Percentiles rank a stretch among this genome's conserved stretches.
These are phyloP conservation scores for Herpetomonas tarakana DNA, from an alignment of 208 protist species.

Conservation along the genomic window DNA sequence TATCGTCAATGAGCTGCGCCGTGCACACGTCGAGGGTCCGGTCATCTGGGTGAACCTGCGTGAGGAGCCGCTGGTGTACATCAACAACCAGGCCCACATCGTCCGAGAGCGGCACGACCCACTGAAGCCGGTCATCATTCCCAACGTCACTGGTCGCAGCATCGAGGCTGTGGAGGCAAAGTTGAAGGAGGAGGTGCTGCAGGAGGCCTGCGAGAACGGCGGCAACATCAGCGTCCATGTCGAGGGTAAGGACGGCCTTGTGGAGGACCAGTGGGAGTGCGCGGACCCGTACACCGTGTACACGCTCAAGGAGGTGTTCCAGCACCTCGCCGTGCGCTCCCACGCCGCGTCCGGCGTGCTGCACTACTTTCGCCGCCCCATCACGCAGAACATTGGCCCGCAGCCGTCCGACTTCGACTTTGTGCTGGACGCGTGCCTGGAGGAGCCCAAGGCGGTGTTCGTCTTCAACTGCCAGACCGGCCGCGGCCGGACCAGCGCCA, in stretches of 20 bases:
- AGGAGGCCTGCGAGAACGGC: slow-evolving; percentile 76
- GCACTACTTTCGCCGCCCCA: slow-evolving; percentile 72
- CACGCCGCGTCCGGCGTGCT: slow-evolving; percentile 27
- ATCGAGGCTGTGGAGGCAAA: slow-evolving; percentile 81
- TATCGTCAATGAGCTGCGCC: slow-evolving; percentile 77
- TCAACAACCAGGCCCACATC: slow-evolving; percentile 84
- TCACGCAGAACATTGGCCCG: slow-evolving; percentile 78
- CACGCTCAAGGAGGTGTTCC: slow-evolving; percentile 67
- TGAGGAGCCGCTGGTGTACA: slow-evolving; percentile 85
- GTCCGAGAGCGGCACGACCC: slow-evolving; percentile 78
- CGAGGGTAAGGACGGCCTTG: slow-evolving; percentile 49
- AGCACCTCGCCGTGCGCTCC: slow-evolving; percentile 20
- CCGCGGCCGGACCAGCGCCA: slow-evolving; percentile 71
- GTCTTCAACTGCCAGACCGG: slow-evolving; percentile 89
- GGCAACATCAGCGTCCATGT: slow-evolving; percentile 83
- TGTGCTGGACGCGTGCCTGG: slow-evolving; percentile 69
- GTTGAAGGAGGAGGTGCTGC: slow-evolving; percentile 81
- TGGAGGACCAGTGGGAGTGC: slow-evolving; percentile 88
- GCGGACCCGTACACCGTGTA: slow-evolving; percentile 53
- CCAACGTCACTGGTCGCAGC: slow-evolving; percentile 66
- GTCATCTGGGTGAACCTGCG: slow-evolving; percentile 88
- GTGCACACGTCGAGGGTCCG: slow-evolving; percentile 53
- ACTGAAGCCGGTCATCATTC: slow-evolving; percentile 76
- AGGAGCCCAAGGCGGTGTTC: slow-evolving; percentile 71
- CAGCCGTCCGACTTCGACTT: slow-evolving; percentile 86